Evolutionary conservation across 768 basidiomycete genomes (phyloP).

Genomic region (Boletus bicolor): DNA sequence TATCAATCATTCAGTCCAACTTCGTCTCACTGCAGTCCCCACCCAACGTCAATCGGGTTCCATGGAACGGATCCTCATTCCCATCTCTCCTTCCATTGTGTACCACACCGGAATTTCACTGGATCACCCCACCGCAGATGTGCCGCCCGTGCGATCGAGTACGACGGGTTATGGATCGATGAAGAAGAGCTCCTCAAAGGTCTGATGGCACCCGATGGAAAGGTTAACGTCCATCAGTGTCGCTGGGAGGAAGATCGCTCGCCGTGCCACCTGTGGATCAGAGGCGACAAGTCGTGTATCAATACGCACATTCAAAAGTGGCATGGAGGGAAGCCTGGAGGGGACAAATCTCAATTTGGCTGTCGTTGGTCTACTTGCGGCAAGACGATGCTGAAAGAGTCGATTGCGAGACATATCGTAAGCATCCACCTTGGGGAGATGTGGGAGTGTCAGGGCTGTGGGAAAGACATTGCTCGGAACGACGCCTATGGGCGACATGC

Average conservation of each 20-base stretch:
- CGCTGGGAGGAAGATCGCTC: constrained; percentile 8
- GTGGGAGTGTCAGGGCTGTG: constrained; percentile 17
- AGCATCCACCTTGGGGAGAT: constrained; percentile 16
- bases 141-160: constrained; percentile 3
- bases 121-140: not conserved
- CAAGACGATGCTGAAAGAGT: constrained; percentile 23
- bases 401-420: constrained; percentile 16
- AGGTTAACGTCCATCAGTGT: constrained; percentile 9
- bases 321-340: constrained; percentile 9
- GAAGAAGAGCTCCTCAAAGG: constrained; percentile 9
- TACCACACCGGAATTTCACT: not conserved
- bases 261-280: constrained; percentile 16
- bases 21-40: not conserved
- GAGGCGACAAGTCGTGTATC: constrained; percentile 14
- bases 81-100: not conserved
- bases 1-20: not conserved
- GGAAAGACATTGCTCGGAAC: constrained; percentile 6
- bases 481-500: constrained; percentile 12
- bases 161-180: constrained; percentile 9
- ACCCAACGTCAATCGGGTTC: not conserved
- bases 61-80: no score
- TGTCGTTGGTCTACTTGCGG: constrained; percentile 19
- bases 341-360: constrained; percentile 4
- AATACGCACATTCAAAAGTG: constrained; percentile 17
- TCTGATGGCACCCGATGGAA: not conserved